phyloP scores from a whole-genome alignment of 2,329 filamentous ascomycete species.

The Verruconis gallopava region DNA sequence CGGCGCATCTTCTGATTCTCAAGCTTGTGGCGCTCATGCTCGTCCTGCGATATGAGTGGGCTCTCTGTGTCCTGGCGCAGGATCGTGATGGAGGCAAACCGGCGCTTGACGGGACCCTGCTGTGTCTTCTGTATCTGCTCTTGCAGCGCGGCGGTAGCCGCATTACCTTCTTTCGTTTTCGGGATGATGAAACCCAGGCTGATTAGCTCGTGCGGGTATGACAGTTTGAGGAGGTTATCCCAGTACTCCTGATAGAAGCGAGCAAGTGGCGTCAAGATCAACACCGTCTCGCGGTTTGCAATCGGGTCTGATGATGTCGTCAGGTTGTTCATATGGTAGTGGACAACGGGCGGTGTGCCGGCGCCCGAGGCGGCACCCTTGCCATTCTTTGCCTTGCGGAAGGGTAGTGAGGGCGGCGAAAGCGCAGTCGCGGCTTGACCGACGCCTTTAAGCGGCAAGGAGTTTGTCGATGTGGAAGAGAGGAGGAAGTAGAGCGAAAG shows the following conservation, averaged over 20 bases:
- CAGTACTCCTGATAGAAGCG: constrained; percentile 92
- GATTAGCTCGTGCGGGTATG: constrained; percentile 88
- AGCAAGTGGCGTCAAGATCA: constrained; percentile 85
- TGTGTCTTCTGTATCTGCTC: constrained; percentile 77
- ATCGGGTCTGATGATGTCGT: constrained; percentile 68
- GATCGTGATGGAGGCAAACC: constrained; percentile 89
- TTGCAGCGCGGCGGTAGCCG: constrained; percentile 71
- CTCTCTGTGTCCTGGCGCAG: constrained; percentile 89
- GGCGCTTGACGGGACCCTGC: constrained; percentile 62
- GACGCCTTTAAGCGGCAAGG: constrained; percentile 37
- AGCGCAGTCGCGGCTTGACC: constrained; percentile 54
- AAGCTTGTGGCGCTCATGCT: constrained; percentile 84
- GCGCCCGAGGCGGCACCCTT: constrained; percentile 23
- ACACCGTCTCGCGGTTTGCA: constrained; percentile 68
- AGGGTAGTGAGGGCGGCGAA: constrained; percentile 61
- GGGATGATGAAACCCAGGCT: constrained; percentile 93
- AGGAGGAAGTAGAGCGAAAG: constrained; percentile 38
- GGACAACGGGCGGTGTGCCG: constrained; percentile 64
- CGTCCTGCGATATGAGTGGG: constrained; percentile 65
- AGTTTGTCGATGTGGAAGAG: constrained; percentile 42
- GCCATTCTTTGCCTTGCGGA: constrained; percentile 51
- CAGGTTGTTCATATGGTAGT: constrained; percentile 91
- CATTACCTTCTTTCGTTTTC: constrained; percentile 83
- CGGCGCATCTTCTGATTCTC: constrained; percentile 76
- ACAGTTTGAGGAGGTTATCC: constrained; percentile 75